A percentile compares a stretch with the other conserved stretches of the same genome.
These are phyloP conservation scores for Mortierella sp. DNA, from an alignment of 371 early-diverging fungal species.

Conservation along the genomic window DNA sequence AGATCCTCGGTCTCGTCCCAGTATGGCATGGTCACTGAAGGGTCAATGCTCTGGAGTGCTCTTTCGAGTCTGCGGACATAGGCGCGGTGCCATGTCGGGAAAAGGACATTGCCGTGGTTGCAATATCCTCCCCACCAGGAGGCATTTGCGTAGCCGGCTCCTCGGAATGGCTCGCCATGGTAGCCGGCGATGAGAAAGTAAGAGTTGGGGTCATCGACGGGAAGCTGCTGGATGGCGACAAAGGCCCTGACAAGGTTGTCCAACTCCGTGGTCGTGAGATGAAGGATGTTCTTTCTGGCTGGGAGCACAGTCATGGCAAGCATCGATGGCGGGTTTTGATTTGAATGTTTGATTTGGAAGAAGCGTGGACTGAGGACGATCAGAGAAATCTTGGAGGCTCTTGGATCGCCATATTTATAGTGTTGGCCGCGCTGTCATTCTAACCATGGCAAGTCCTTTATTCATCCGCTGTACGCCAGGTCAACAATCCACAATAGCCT, in stretches of 20 bases:
- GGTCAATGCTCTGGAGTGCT: background rate
- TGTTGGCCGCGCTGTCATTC: too few relatives aligned
- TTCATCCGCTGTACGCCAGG: too few relatives aligned
- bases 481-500: too few relatives aligned
- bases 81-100: slow-evolving; percentile 8
- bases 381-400: background rate
- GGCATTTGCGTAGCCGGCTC: slow-evolving; percentile 3
- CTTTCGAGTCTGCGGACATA: slow-evolving; percentile 6
- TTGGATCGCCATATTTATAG: background rate
- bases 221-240: slow-evolving; percentile 1
- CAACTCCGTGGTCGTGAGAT: background rate
- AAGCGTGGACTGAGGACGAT: background rate
- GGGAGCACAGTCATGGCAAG: background rate
- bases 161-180: slow-evolving; percentile 5
- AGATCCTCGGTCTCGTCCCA: slow-evolving; percentile 5
- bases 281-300: background rate
- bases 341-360: background rate
- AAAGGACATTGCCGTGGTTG: slow-evolving; percentile 7
- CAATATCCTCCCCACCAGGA: slow-evolving; percentile 7
- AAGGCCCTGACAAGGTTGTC: slow-evolving; percentile 1
- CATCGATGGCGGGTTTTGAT: background rate
- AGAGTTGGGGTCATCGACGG: slow-evolving; percentile 1
- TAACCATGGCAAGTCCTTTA: too few relatives aligned
- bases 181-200: slow-evolving; percentile 3
- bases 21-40: background rate